Percentiles rank a stretch among this genome's conserved stretches.
Evolutionary conservation across 352 stramenopile genomes (phyloP).

Genomic region (Phytophthora pinifolia): DNA sequence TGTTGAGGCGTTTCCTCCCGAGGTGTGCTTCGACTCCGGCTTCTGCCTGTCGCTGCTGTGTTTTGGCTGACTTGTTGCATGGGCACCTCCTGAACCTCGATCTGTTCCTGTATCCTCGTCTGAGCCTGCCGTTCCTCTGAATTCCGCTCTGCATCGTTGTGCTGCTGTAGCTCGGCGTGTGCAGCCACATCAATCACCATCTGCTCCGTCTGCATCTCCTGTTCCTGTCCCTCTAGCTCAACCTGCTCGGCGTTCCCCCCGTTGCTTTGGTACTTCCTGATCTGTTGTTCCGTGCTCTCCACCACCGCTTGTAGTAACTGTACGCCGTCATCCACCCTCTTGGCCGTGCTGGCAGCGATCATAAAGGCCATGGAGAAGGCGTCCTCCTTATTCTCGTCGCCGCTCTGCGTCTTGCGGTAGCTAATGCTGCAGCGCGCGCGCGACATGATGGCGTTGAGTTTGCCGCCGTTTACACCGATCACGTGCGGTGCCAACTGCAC

Average conservation of each 20-base stretch:
- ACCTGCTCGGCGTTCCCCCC: conserved; percentile 10
- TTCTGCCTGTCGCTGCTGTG: background rate
- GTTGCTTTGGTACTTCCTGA: conserved; percentile 15
- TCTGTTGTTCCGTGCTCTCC: conserved; percentile 43
- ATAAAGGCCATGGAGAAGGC: conserved; percentile 51
- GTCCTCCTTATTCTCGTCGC: background rate
- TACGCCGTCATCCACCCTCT: conserved; percentile 43
- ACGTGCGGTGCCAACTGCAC: conserved; percentile 46
- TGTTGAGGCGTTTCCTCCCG: conserved; percentile 23
- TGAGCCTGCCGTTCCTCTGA: conserved; percentile 37
- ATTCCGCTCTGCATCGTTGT: conserved; percentile 5
- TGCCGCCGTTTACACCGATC: conserved; percentile 45
- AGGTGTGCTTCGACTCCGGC: conserved; percentile 14
- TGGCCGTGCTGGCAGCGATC: conserved; percentile 50
- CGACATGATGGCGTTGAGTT: conserved; percentile 62
- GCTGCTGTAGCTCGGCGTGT: background rate
- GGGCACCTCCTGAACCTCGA: background rate
- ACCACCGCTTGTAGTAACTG: conserved; percentile 36
- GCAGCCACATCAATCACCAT: background rate
- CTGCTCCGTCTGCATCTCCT: too few relatives aligned
- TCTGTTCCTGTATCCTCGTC: conserved; percentile 40
- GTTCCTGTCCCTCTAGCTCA: background rate
- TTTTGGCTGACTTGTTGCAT: conserved; percentile 3
- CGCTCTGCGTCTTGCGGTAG: conserved; percentile 31
- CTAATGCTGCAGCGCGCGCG: conserved; percentile 56